Conservation (phyloP, 176 grass and related monocot genomes). For the Avena atlantica region DNA sequence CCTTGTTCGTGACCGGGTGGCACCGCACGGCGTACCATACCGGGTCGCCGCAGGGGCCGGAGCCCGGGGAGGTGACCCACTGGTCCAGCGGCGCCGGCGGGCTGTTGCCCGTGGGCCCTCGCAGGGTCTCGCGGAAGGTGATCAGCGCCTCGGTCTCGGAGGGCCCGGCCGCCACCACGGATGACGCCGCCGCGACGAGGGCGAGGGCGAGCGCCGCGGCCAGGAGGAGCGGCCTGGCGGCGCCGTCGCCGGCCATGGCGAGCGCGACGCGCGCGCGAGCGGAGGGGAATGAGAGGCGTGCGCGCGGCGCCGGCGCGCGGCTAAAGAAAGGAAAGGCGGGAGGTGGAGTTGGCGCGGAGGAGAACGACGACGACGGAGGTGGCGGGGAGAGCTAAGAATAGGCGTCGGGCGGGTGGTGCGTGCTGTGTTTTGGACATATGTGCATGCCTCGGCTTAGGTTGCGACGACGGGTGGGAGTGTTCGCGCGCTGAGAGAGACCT, state of each 20-base stretch:
- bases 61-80: neutral
- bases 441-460: constrained; percentile 27
- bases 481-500: constrained; percentile 6
- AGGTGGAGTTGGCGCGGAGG: constrained; percentile 30
- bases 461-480: neutral
- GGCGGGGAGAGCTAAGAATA: constrained; percentile 52
- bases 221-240: constrained; percentile 30
- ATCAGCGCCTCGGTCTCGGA: constrained; percentile 46
- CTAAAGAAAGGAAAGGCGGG: constrained; percentile 50
- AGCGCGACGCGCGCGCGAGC: neutral
- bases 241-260: constrained; percentile 65
- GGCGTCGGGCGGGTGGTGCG: constrained; percentile 4
- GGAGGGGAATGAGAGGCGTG: constrained; percentile 22
- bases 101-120: neutral
- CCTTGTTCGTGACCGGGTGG: constrained; percentile 11
- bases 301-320: constrained; percentile 18
- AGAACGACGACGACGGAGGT: constrained; percentile 32
- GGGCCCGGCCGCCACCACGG: neutral
- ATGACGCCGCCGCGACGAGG: constrained; percentile 14
- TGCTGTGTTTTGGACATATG: neutral
- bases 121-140: constrained; percentile 49
- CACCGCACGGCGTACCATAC: constrained; percentile 47
- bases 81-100: constrained; percentile 6
- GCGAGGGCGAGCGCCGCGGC: constrained; percentile 28
- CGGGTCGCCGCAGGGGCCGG: neutral